phyloP scores from a whole-genome alignment of 441 rosid species.

The Metrosideros polymorpha region DNA sequence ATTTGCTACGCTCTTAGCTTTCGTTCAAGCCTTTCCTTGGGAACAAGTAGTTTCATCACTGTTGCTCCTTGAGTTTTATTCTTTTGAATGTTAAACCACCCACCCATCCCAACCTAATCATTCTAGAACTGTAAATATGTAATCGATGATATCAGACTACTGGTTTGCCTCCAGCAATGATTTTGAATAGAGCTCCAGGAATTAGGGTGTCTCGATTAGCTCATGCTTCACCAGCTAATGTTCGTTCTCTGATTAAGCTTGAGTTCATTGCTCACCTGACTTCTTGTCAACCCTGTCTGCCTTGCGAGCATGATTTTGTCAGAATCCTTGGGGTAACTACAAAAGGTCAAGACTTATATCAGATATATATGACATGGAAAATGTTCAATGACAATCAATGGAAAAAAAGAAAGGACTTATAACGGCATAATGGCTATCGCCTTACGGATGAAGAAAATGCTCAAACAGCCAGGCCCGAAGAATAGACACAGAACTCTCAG shows the following conservation, averaged over 20 bases:
- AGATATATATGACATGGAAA: background rate
- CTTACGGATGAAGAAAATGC: constrained; percentile 17
- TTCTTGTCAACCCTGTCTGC: background rate
- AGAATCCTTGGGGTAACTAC: constrained; percentile 10
- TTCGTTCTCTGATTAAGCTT: background rate
- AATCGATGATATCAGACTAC: background rate
- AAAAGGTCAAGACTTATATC: background rate
- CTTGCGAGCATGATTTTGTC: constrained; percentile 7
- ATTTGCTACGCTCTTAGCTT: background rate
- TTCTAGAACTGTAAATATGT: background rate
- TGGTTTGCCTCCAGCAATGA: background rate
- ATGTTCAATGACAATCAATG: background rate
- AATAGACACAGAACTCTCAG: constrained; percentile 11
- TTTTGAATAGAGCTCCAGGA: background rate
- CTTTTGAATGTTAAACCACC: background rate
- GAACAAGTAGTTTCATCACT: background rate
- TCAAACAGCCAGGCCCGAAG: constrained; percentile 15
- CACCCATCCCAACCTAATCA: background rate
- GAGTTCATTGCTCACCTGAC: background rate
- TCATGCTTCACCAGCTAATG: background rate
- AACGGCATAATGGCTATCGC: background rate
- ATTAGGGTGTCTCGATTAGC: background rate
- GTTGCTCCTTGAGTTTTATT: background rate
- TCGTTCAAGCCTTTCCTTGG: background rate
- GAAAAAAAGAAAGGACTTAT: constrained; percentile 1